These are phyloP conservation scores for Xylaria sp. DNA, from an alignment of 2,329 filamentous ascomycete genomes.

Conservation along the genomic window DNA sequence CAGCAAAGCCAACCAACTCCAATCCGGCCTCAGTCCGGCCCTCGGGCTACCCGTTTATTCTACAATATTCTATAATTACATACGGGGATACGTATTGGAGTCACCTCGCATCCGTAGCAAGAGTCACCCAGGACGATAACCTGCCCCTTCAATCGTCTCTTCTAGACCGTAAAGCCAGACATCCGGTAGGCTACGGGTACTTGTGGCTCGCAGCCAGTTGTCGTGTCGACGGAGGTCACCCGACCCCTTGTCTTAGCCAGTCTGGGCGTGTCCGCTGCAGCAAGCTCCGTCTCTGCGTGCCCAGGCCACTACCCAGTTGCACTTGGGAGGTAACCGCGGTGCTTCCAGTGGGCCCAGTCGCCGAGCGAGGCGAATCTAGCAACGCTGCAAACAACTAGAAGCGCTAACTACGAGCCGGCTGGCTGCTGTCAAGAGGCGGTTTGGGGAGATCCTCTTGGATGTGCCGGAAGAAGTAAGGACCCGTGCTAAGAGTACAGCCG, in stretches of 20 bases:
- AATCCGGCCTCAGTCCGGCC: neutral
- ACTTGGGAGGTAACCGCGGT: constrained; percentile 17
- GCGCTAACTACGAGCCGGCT: constrained; percentile 31
- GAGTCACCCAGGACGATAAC: neutral
- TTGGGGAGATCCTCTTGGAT: constrained; percentile 31
- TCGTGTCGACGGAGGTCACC: constrained; percentile 28
- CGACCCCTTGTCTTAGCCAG: constrained; percentile 23
- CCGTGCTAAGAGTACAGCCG: constrained; percentile 10
- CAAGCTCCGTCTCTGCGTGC: constrained; percentile 17
- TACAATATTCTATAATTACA: neutral
- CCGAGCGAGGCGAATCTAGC: constrained; percentile 20
- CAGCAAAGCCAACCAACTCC: constrained; percentile 7
- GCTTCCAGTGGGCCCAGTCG: constrained; percentile 17
- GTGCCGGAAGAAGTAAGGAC: constrained; percentile 29
- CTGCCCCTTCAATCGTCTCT: neutral
- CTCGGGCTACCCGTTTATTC: constrained; percentile 9
- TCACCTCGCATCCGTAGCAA: neutral
- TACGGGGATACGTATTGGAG: constrained; percentile 12
- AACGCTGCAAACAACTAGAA: constrained; percentile 22
- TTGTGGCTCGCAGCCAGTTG: constrained; percentile 18
- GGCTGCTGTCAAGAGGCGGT: constrained; percentile 33
- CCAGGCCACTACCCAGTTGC: constrained; percentile 8
- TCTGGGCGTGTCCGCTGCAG: constrained; percentile 26
- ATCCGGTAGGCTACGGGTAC: constrained; percentile 11
- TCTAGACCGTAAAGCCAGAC: constrained; percentile 1